phyloP scores from a whole-genome alignment of 805 yeast species.

The Barnettozyma wickerhamii region DNA sequence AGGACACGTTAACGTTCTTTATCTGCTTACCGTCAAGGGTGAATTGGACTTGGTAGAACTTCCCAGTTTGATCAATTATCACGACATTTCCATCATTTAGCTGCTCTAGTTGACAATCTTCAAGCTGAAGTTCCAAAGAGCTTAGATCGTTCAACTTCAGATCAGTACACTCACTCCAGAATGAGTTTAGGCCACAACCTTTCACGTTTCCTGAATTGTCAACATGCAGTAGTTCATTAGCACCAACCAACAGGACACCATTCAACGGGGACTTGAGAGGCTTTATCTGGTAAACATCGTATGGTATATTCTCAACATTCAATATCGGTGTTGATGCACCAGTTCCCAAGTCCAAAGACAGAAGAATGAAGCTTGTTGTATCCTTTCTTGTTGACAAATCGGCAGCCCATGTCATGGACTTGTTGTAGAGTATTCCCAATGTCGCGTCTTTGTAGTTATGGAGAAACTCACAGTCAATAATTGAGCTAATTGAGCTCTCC shows the following conservation, averaged over 20 bases:
- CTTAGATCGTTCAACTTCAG: conserved; percentile 44
- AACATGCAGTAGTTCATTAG: conserved; percentile 72
- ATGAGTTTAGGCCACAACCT: conserved; percentile 60
- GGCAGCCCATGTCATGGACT: conserved; percentile 75
- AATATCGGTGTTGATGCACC: conserved; percentile 59
- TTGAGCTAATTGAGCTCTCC: conserved; percentile 51
- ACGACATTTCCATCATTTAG: conserved; percentile 32
- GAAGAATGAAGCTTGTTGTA: conserved; percentile 53
- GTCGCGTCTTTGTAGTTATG: conserved; percentile 81
- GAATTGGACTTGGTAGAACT: conserved; percentile 26
- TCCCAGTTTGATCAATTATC: conserved; percentile 33
- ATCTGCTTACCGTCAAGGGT: conserved; percentile 35
- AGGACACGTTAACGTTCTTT: conserved; percentile 21
- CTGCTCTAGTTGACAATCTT: conserved; percentile 39
- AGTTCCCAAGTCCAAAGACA: conserved; percentile 59
- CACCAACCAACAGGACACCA: conserved; percentile 68
- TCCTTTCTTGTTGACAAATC: conserved; percentile 57
- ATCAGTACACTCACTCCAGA: conserved; percentile 37
- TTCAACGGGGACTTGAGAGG: conserved; percentile 63
- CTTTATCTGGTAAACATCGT: conserved; percentile 60
- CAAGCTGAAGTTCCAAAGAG: conserved; percentile 49
- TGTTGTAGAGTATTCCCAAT: conserved; percentile 58
- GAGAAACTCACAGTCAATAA: conserved; percentile 69
- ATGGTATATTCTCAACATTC: conserved; percentile 63
- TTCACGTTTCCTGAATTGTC: conserved; percentile 71